phyloP scores from a whole-genome alignment of 2,329 filamentous ascomycete genomes.

The Nannizzia gypsea region DNA sequence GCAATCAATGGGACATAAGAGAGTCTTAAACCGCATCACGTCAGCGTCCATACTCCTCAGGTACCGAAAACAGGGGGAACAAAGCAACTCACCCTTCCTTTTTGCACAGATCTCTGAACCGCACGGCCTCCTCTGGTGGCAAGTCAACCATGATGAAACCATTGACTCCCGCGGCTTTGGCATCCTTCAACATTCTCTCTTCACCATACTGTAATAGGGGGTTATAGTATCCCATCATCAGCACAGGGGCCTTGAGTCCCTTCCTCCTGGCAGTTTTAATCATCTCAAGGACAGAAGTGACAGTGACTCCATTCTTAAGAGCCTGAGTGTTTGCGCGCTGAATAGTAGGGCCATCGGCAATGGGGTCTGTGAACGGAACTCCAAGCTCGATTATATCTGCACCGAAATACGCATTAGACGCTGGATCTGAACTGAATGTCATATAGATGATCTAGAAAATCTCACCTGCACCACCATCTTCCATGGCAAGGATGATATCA shows the following conservation, averaged over 20 bases:
- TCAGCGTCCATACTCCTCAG: neutral
- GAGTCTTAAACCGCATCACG: conserved; percentile 41
- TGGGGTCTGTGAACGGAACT: conserved; percentile 93
- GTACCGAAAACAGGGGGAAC: neutral
- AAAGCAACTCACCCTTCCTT: conserved; percentile 51
- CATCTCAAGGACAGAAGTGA: conserved; percentile 67
- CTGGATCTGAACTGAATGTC: neutral
- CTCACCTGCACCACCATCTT: conserved; percentile 81
- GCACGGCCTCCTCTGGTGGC: conserved; percentile 87
- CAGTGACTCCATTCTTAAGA: conserved; percentile 77
- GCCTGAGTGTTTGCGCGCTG: conserved; percentile 90
- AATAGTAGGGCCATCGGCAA: conserved; percentile 93
- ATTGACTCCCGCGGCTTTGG: conserved; percentile 73
- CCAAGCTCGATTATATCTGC: conserved; percentile 89
- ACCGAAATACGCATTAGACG: neutral
- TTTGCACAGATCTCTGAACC: conserved; percentile 75
- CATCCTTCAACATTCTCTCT: conserved; percentile 73
- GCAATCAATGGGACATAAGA: conserved; percentile 97
- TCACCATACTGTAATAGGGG: conserved; percentile 89
- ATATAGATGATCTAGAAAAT: neutral
- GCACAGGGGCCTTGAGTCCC: conserved; percentile 68
- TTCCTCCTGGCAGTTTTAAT: conserved; percentile 65
- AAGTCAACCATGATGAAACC: conserved; percentile 96
- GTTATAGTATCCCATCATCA: conserved; percentile 99
- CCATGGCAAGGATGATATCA: conserved; percentile 74